Conservation (phyloP, 345 rosid genomes). For the Erodium maritimum region DNA sequence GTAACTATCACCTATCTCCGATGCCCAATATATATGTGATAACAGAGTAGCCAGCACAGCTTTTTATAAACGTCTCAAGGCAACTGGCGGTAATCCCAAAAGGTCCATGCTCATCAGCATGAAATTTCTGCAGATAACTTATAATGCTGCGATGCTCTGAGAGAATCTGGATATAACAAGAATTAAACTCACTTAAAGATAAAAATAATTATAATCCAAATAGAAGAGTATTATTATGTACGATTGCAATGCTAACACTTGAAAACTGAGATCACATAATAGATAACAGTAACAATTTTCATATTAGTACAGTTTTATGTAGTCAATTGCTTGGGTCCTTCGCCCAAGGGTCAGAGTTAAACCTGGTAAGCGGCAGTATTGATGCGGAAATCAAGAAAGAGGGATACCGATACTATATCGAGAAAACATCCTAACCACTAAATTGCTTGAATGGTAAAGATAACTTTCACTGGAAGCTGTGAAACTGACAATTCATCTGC, state of each 20-base stretch:
- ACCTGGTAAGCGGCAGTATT: too few species aligned
- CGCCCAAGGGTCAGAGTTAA: too few species aligned
- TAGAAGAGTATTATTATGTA: not conserved
- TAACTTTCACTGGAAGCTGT: too few species aligned
- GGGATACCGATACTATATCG: too few species aligned
- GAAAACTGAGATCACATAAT: not conserved
- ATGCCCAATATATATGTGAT: constrained; percentile 94
- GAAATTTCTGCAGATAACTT: constrained; percentile 91
- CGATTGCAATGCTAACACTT: not conserved
- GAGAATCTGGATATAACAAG: constrained; percentile 44
- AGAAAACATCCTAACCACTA: too few species aligned
- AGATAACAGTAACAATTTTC: too few species aligned
- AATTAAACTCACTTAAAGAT: not conserved
- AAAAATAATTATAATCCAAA: constrained; percentile 4
- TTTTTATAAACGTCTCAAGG: constrained; percentile 92
- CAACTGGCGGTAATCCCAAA: constrained; percentile 91
- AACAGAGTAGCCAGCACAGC: constrained; percentile 98
- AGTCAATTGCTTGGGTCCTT: too few species aligned
- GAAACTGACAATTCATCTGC: too few species aligned
- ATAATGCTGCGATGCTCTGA: constrained; percentile 88
- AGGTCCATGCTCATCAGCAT: constrained; percentile 91
- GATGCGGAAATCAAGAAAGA: too few species aligned
- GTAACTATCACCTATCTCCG: constrained; percentile 70
- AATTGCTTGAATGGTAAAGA: too few species aligned
- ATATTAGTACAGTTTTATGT: too few species aligned